Evolutionary conservation across 345 rosid genomes (phyloP).

Genomic region (Salix purpurea): DNA sequence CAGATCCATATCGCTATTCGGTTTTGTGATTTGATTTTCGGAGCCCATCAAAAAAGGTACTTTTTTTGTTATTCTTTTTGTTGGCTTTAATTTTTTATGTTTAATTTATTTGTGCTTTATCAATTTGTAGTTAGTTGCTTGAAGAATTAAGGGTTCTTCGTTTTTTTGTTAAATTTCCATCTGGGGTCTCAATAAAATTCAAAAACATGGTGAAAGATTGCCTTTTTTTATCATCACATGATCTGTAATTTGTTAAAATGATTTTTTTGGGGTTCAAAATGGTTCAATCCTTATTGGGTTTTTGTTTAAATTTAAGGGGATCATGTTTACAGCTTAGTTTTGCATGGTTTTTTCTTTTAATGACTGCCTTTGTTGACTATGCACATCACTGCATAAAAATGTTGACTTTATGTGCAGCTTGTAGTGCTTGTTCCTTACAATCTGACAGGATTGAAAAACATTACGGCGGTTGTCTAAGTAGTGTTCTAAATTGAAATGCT

Average conservation of each 20-base stretch:
- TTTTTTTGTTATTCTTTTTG: not conserved
- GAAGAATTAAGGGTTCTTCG: not conserved
- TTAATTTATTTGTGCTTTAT: not conserved
- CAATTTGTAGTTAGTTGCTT: not conserved
- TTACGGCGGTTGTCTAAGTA: not conserved
- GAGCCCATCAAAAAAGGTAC: not conserved
- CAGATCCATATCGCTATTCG: not conserved
- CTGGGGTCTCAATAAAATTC: not conserved
- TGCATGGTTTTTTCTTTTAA: not conserved
- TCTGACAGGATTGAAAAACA: not conserved
- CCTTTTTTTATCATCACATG: not conserved
- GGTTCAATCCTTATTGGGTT: not conserved
- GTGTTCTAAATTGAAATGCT: not conserved
- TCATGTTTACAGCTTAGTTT: slow-evolving; percentile 1
- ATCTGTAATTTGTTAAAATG: not conserved
- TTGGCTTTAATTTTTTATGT: not conserved
- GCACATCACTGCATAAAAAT: not conserved
- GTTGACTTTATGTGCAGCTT: not conserved
- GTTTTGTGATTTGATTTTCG: not conserved
- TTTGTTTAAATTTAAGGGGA: not conserved
- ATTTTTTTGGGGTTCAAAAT: not conserved
- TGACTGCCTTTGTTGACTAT: not conserved
- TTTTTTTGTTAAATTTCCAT: not conserved
- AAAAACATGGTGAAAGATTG: not conserved
- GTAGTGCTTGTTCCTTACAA: not conserved